Evolutionary conservation across 148 eudicot genomes (phyloP), one percentile per base, ranked within the genome.

Genomic region (Chenopodium album): DNA sequence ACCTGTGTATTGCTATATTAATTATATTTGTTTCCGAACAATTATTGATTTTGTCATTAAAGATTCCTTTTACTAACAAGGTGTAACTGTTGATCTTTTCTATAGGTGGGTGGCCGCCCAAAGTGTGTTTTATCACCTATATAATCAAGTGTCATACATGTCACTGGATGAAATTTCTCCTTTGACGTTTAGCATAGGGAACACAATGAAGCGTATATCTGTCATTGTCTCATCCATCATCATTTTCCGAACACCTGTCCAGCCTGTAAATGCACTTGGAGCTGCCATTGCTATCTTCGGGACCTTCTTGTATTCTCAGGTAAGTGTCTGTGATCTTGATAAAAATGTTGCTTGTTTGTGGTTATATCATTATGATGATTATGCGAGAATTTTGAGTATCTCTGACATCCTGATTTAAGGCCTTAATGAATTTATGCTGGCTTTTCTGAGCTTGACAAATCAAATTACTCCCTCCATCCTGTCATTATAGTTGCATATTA

Each of bases 101-200:
- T 70, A 76, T 77, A 92, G 98, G 95, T 94, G 98, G 98, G 78
- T 94, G 88, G 92, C 81, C 20, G 96, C 98, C 50, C 98, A 94
- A 81, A 94, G 98, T 90, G 88, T 92, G 78, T 94, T 94, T 66
- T 94, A 94, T 87, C 98, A 92, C 85, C 91, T 91, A 70, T 93
- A 93, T 85, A 93, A 93, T 84, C 97, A 92, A 80, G 94, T 92
- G n/a, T 93, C 94, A n/a, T 93, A 93, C 84, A 93, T 93, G 98
- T 93, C 98, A 14, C 77, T 93, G 64, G 92, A 93, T 83, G 92
- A 92, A 84, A 94, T 94, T 76, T 89, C 98, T 82, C 98, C 98
- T 13, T 84, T 94, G 91, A 94, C 95, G 59, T 90, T 92, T 81
- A 92, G 96, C 85, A 81, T 94, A 23, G 96, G 98, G 46, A 94